Base-by-base conservation (phyloP, 805 yeast species). In the Starmerella roubikii region DNA sequence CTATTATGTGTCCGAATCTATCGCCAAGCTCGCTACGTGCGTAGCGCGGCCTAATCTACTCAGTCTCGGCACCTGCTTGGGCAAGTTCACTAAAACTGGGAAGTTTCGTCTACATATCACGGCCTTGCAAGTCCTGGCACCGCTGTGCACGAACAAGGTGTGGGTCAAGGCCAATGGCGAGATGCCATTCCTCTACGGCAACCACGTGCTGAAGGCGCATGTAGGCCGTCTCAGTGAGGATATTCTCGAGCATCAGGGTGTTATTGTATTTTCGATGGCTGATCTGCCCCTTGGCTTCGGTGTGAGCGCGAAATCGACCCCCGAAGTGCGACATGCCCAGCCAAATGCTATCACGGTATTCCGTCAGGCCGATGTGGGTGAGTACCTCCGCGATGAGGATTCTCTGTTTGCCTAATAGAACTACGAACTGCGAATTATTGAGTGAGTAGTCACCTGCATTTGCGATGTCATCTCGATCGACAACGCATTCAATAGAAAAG, bases 91-190 rank as follows among this genome's bases (percentile, higher is more conserved):
- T 35, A 91, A 91, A 67, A 81, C 96, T 2, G 96, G 96, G 23
- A 91, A 91, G 62, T 91, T 91, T 66, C 74, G 94, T 62, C 67
- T 91, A 49, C 98, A 91, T 59, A 78, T 91, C 46, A 91, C 98
- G n/a, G 70, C 95, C 3, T 68, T 91, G 47, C 76, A 81, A 34
- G 71, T 82, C 45, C 64, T 91, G 41, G 78, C 94, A 2, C 78
- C 82, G 52, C 77, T 78, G 57, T 96, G 98, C 35, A 82, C 81
- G 59, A 85, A 78, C 65, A 91, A 88, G 63, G 68, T 91, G 30
- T 91, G 98, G 98, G 83, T 91, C 61, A 91, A 91, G 60, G 76
- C 75, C 37, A 91, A 91, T 56, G 98, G 98, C 53, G 98, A 91
- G 62, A 91, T 91, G 98, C 97, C 98, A 12, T 91, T 79, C 58